Base-by-base conservation (phyloP, 306 rosid species). In the Ochetophila trinervis region DNA sequence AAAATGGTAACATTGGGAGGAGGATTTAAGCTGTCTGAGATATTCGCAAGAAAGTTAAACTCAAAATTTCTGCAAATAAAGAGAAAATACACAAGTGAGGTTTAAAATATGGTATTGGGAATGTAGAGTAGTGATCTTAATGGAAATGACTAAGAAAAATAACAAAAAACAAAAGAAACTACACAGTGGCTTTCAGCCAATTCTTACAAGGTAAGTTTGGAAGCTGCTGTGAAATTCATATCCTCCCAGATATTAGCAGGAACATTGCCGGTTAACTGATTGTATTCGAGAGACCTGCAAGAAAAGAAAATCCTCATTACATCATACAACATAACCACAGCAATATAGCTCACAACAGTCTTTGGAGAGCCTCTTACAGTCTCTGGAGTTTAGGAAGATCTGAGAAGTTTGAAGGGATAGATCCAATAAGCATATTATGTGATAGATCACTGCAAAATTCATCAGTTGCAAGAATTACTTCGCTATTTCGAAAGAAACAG, bases 321-420 rank as follows among this genome's bases (percentile, higher is more conserved):
- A 22, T 59, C 47, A 59, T 8, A 3, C 48, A 35, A 10, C 48
- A n/a, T 40, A 3, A 8, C 1, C 13, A 40, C 13, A 40, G 8
- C 45, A 40, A 40, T 40, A 40, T 8, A 8, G 12, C 6, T 40
- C 45, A 37, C 44, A 37, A 37, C 1, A 37, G n/a, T n/a, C n/a
- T n/a, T n/a, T n/a, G n/a, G 57, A n/a, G 1, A 1, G 19, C 1
- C 11, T 65, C 72, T 67, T 57, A 67, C 72, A 67, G 45, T 67
- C 37, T 67, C 23, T 67, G 72, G 42, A 67, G 72, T 12, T 11
- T 11, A 30, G 56, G 64, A 67, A 67, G 56, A 45, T 27, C 72
- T 21, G 72, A 42, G 24, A 67, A 56, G 20, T 23, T 67, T 5
- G 44, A 16, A 8, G 72, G 72, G 22, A 67, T 57, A 9, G 72